These are phyloP conservation scores for Trichoderma asperellum DNA, from an alignment of 2,329 filamentous ascomycete genomes.

Conservation along the genomic window DNA sequence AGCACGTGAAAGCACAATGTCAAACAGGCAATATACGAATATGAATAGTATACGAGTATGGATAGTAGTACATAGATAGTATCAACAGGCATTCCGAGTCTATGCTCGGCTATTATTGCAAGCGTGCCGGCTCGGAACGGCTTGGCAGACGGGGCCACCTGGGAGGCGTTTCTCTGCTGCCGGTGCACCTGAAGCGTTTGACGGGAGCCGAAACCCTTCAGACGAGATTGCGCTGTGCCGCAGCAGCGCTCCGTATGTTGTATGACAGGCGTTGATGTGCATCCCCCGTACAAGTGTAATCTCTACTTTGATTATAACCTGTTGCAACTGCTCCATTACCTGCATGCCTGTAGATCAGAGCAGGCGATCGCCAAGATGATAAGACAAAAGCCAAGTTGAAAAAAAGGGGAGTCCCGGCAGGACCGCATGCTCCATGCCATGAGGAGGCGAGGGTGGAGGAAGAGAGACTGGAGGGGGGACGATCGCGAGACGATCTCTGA, in stretches of 20 bases:
- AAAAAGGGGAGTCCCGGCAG: neutral
- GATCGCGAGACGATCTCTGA: constrained; percentile 2
- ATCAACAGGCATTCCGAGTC: neutral
- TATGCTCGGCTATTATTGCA: neutral
- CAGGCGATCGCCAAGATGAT: constrained; percentile 9
- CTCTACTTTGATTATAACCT: neutral
- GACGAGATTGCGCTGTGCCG: constrained; percentile 9
- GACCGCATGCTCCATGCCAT: neutral
- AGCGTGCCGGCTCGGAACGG: constrained; percentile 6
- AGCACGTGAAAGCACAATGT: neutral
- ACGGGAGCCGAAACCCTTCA: neutral
- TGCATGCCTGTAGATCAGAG: neutral
- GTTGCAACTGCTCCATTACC: neutral
- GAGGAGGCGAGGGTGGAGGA: neutral
- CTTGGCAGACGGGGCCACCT: neutral
- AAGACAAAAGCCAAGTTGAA: neutral
- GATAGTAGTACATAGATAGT: neutral
- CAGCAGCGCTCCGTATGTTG: neutral
- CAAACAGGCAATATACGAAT: neutral
- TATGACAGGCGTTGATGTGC: neutral
- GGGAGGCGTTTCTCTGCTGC: neutral
- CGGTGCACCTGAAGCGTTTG: constrained; percentile 19
- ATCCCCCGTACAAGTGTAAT: neutral
- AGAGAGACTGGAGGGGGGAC: neutral
- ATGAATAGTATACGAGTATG: neutral